Evolutionary conservation across 2,329 filamentous ascomycete species (phyloP).

Genomic region (Pyricularia sp.): DNA sequence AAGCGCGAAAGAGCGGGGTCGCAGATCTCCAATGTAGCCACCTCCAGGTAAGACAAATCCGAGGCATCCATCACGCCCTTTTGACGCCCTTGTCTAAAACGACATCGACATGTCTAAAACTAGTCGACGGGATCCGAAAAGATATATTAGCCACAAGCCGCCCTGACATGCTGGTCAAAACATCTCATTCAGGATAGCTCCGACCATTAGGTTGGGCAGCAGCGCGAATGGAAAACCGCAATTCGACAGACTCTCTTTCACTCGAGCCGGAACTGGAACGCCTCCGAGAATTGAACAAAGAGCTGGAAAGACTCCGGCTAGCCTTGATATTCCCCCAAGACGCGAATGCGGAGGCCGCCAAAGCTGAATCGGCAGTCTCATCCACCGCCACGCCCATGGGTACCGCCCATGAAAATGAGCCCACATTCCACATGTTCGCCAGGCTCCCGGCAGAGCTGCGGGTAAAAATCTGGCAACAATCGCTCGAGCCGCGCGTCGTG

Average conservation of each 20-base stretch:
- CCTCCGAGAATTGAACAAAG: neutral
- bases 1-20: neutral
- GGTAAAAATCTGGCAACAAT: conserved; percentile 23
- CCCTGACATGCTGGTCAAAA: neutral
- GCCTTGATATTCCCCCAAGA: neutral
- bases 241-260: neutral
- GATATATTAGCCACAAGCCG: neutral
- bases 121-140: neutral
- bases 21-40: neutral
- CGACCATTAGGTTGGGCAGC: neutral
- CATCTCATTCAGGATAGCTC: neutral
- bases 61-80: neutral
- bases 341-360: neutral
- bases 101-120: neutral
- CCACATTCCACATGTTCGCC: conserved; percentile 19
- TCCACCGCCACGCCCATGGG: neutral
- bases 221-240: neutral
- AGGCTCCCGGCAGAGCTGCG: conserved; percentile 24
- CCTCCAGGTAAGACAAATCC: neutral
- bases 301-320: neutral
- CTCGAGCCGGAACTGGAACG: neutral
- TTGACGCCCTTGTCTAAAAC: neutral
- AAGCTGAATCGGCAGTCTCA: neutral
- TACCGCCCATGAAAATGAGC: neutral
- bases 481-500: conserved; percentile 22